Evolutionary conservation across 2,329 filamentous ascomycete species (phyloP).

Genomic region (Shiraia bambusicola): DNA sequence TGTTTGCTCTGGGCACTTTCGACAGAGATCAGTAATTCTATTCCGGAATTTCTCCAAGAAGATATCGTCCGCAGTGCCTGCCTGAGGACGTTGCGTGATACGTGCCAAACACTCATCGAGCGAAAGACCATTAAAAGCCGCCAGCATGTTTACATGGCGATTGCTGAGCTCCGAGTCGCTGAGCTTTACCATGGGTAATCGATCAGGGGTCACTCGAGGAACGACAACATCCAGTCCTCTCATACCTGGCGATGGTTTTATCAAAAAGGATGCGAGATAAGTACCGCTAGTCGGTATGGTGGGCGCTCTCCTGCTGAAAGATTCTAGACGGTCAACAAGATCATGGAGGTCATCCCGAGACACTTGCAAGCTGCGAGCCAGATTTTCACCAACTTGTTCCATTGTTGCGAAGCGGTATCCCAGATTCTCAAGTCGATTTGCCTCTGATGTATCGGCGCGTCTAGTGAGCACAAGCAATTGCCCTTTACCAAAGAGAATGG

Average conservation of each 20-base stretch:
- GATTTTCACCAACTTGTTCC: constrained; percentile 63
- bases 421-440: constrained; percentile 64
- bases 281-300: constrained; percentile 53
- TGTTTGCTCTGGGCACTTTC: constrained; percentile 44
- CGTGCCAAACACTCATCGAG: constrained; percentile 34
- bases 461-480: constrained; percentile 80
- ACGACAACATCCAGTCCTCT: constrained; percentile 50
- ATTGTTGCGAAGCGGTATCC: constrained; percentile 73
- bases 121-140: constrained; percentile 28
- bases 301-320: constrained; percentile 43
- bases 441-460: constrained; percentile 60
- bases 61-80: constrained; percentile 18
- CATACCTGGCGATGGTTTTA: constrained; percentile 43
- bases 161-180: constrained; percentile 28
- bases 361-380: constrained; percentile 75
- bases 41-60: constrained; percentile 35
- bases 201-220: constrained; percentile 42
- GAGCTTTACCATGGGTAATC: constrained; percentile 50
- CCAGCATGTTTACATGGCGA: constrained; percentile 23
- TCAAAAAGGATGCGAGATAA: constrained; percentile 44
- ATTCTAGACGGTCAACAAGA: constrained; percentile 66
- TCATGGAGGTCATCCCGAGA: constrained; percentile 61
- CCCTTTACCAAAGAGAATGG: constrained; percentile 62
- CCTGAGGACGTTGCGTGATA: constrained; percentile 31
- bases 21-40: constrained; percentile 41